Conservation (phyloP, 140 eudicot genomes). For the Oenanthe javanica region DNA sequence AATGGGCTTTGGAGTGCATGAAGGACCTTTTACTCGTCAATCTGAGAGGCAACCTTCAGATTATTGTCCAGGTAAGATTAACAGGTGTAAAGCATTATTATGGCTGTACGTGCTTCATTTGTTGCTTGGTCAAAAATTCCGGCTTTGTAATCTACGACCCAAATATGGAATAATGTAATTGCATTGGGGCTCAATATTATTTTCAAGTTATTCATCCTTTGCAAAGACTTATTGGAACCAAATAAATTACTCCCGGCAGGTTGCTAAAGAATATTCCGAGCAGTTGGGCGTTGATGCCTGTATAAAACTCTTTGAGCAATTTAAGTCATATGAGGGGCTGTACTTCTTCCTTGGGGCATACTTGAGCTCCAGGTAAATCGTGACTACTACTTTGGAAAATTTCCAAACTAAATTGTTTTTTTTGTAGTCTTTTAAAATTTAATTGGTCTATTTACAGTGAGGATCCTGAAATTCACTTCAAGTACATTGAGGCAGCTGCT, state of each 20-base stretch:
- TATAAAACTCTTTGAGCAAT: conserved; percentile 91
- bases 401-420: neutral
- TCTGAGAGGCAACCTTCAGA: conserved; percentile 95
- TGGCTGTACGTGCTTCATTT: neutral
- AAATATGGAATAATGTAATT: neutral
- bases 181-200: neutral
- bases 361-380: conserved; percentile 88
- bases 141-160: neutral
- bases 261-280: conserved; percentile 95
- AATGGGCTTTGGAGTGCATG: conserved; percentile 99
- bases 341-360: conserved; percentile 91
- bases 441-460: conserved; percentile 43
- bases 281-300: conserved; percentile 91
- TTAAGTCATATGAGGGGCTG: conserved; percentile 86
- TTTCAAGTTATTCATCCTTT: neutral
- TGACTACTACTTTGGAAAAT: neutral
- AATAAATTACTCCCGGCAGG: conserved; percentile 33
- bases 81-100: neutral
- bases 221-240: neutral
- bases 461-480: conserved; percentile 96
- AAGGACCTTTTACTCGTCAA: conserved; percentile 93
- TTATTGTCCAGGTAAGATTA: conserved; percentile 80
- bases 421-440: neutral
- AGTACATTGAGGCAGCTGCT: conserved; percentile 96
- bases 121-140: neutral